phyloP scores from a whole-genome alignment of 1,284 basidiomycete genomes.

The Malassezia furfur region DNA sequence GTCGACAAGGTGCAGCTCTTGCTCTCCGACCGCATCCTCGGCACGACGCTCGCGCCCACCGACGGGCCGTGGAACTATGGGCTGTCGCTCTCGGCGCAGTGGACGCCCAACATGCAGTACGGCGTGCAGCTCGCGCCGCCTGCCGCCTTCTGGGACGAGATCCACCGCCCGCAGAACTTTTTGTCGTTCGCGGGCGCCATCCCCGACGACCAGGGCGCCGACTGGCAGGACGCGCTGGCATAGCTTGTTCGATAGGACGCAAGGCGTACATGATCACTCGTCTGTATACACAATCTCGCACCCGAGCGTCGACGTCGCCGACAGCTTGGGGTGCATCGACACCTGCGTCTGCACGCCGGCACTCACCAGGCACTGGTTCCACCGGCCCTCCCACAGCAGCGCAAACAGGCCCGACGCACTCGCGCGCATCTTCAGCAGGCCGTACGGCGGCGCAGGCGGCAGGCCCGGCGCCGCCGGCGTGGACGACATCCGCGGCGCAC shows the following conservation, averaged over 20 bases:
- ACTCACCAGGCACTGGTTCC: constrained; percentile 77
- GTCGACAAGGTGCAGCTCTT: constrained; percentile 90
- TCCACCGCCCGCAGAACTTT: constrained; percentile 62
- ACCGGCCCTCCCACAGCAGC: constrained; percentile 84
- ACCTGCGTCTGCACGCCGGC: constrained; percentile 80
- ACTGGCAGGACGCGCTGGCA: constrained; percentile 40
- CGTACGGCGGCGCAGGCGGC: constrained; percentile 38
- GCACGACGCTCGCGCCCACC: constrained; percentile 40
- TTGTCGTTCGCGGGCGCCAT: constrained; percentile 33
- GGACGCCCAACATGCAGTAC: constrained; percentile 75
- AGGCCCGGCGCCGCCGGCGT: too few relatives aligned
- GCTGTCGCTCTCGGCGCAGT: constrained; percentile 66
- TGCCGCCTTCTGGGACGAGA: constrained; percentile 86
- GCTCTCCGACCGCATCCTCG: constrained; percentile 64
- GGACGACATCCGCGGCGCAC: too few relatives aligned
- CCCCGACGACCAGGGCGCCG: constrained; percentile 26
- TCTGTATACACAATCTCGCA: constrained; percentile 11
- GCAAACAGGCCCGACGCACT: constrained; percentile 68
- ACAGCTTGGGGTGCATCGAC: not conserved
- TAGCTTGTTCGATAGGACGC: constrained; percentile 7
- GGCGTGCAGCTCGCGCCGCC: constrained; percentile 82
- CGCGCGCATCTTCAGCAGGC: constrained; percentile 77
- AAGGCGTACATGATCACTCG: not conserved
- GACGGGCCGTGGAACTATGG: constrained; percentile 45
- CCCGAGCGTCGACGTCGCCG: constrained; percentile 1